Conservation (phyloP, 2,329 filamentous ascomycete species). For the Penicillium sp. region DNA sequence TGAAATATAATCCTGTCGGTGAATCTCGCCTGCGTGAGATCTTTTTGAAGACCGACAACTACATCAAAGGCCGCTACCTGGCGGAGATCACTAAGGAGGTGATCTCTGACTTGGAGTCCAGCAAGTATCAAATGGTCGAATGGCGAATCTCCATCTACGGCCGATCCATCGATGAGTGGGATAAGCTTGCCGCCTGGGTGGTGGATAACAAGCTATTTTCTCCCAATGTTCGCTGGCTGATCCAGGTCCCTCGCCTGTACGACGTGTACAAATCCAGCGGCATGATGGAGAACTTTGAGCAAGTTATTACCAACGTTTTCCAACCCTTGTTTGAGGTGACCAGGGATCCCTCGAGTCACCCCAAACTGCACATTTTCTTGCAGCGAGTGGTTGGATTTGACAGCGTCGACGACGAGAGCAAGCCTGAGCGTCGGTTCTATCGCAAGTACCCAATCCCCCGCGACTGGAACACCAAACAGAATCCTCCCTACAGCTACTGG, state of each 20-base stretch:
- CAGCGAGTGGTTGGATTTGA: conserved; percentile 96
- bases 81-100: conserved; percentile 98
- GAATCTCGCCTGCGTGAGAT: conserved; percentile 96
- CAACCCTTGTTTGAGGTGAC: conserved; percentile 93
- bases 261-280: conserved; percentile 90
- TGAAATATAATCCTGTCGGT: conserved; percentile 97
- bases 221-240: conserved; percentile 93
- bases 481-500: conserved; percentile 98
- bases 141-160: conserved; percentile 99
- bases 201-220: conserved; percentile 97
- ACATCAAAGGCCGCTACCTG: conserved; percentile 89
- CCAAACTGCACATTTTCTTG: conserved; percentile 89
- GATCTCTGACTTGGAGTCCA: conserved; percentile 92
- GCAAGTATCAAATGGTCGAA: conserved; percentile 99
- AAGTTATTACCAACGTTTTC: conserved; percentile 87
- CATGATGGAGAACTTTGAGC: conserved; percentile 82
- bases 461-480: conserved; percentile 85
- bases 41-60: conserved; percentile 97
- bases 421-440: conserved; percentile 87
- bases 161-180: conserved; percentile 88
- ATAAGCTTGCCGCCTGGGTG: conserved; percentile 94
- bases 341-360: conserved; percentile 74
- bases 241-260: conserved; percentile 89
- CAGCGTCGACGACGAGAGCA: conserved; percentile 97
- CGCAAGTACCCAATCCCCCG: conserved; percentile 89